A percentile compares a stretch with the other conserved stretches of the same genome.
Evolutionary conservation across 1,139 yeast species (phyloP).

Genomic region (Kazachstania sp.): DNA sequence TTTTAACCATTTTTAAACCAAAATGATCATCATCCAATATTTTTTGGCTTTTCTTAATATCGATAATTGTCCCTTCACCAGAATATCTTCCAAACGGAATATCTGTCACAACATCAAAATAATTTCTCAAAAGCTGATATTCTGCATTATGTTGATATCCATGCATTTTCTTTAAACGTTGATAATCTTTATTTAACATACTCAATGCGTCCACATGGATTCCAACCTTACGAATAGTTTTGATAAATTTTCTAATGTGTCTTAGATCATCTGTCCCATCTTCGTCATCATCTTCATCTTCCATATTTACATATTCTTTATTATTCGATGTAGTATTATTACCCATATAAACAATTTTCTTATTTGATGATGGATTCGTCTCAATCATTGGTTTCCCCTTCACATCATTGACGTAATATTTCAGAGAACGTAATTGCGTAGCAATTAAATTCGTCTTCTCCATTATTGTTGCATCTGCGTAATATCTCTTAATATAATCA

Average conservation of each 20-base stretch:
- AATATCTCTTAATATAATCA: slow-evolving; percentile 35
- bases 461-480: slow-evolving; percentile 42
- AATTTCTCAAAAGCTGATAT: slow-evolving; percentile 55
- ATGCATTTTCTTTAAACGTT: slow-evolving; percentile 46
- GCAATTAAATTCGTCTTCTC: slow-evolving; percentile 55
- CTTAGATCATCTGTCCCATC: slow-evolving; percentile 40
- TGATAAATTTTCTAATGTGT: slow-evolving; percentile 42
- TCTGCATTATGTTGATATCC: slow-evolving; percentile 49
- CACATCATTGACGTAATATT: slow-evolving; percentile 47
- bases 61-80: slow-evolving; percentile 27
- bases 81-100: slow-evolving; percentile 50
- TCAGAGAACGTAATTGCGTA: slow-evolving; percentile 49
- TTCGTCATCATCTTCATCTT: slow-evolving; percentile 35
- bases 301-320: not conserved
- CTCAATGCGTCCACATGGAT: slow-evolving; percentile 46
- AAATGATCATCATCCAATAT: slow-evolving; percentile 74
- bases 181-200: slow-evolving; percentile 48
- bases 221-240: slow-evolving; percentile 29
- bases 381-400: slow-evolving; percentile 19
- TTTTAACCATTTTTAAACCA: slow-evolving; percentile 76
- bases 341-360: not conserved
- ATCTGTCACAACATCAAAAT: slow-evolving; percentile 57
- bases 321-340: not conserved
- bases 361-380: not conserved
- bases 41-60: slow-evolving; percentile 46